Base-by-base conservation (phyloP, 805 yeast genomes). In the Maudiozyma barnettii region DNA sequence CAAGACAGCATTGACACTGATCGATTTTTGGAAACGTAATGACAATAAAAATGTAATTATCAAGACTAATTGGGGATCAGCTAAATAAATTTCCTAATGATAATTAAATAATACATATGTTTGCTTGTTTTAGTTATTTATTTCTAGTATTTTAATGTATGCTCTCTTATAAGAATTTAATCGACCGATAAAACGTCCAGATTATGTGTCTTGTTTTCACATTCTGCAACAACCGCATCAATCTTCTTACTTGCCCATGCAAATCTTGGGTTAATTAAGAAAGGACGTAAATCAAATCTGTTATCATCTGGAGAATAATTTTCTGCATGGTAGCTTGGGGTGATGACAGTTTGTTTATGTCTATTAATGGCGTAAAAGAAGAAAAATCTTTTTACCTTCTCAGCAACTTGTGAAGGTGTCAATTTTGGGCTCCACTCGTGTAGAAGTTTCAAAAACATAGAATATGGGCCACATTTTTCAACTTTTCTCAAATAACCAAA, bases 251-350 rank as follows among this genome's bases (percentile, higher is more conserved):
- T 78, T 2, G 97, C 95, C 84, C 91, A 86, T 1, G 88, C 76
- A 65, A 88, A 93, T 52, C 86, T 71, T 26, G 98, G 97, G 56
- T 86, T 80, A 49, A 93, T 87, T 63, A 95, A 72, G 65, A 93
- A 89, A n/a, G 99, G 99, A 55, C 99, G 75, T 59, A 95, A 71
- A 64, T 93, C 99, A 65, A 85, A 93, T 58, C 99, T 75, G 64
- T 93, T 93, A 66, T 93, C 99, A 65, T 93, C 99, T 1, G 99
- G 97, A 2, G 98, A 90, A 62, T 93, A 93, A 59, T 87, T 95
- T 64, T 93, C 99, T 0, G 99, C 99, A 59, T 93, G 99, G 61
- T 93, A 93, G 35, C 95, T 78, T 13, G 99, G 99, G 0, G 99
- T 93, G 64, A 90, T 75, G n/a, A 91, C 90, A 1, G 99, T 93